Evolutionary conservation across 1,284 basidiomycete species (phyloP), one percentile per base, ranked within the genome.

Genomic region (Tilletia setariae): DNA sequence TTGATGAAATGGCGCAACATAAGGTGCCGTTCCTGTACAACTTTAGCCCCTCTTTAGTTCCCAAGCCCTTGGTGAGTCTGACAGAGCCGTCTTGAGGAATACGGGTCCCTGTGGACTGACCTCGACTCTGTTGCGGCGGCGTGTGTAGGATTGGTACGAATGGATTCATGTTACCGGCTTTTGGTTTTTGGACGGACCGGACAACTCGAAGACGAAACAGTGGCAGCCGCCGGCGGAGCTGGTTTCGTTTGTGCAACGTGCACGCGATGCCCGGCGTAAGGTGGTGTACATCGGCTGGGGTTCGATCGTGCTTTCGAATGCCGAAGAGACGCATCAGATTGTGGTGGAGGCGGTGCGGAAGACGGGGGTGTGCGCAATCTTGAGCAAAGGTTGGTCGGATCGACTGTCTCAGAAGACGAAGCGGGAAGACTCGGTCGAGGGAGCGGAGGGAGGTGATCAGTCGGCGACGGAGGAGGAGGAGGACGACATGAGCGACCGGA

Each of bases 381-480:
- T 98, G 30, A 95, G 93, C 47, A 98, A 97, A 84, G 95, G 95
- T 42, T 98, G 95, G 95, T 96, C 93, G 1, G 94, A 97, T 83
- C 87, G 95, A 64, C 86, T 75, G 81, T 82, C 72, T 2, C 23
- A 49, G 2, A 67, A 67, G 21, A 11, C 63, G 1, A 53, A 62
- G 28, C n/a, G n/a, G n/a, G n/a, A n/a, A n/a, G n/a, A n/a, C n/a
- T n/a, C n/a, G n/a, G n/a, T n/a, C n/a, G n/a, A n/a, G n/a, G n/a
- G n/a, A n/a, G 16, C 11, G 16, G 25, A 62, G 28, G 13, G 7
- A 16, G 13, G 21, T 8, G 25, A 32, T 21, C 59, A 30, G 23
- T 35, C 35, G 28, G 15, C 15, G 15, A 16, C 7, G 53, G 69
- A 79, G 64, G 70, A 72, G 25, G 74, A 76, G 1, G 67, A 72